Evolutionary conservation across 345 rosid genomes (phyloP).

Genomic region (Corchorus olitorius): DNA sequence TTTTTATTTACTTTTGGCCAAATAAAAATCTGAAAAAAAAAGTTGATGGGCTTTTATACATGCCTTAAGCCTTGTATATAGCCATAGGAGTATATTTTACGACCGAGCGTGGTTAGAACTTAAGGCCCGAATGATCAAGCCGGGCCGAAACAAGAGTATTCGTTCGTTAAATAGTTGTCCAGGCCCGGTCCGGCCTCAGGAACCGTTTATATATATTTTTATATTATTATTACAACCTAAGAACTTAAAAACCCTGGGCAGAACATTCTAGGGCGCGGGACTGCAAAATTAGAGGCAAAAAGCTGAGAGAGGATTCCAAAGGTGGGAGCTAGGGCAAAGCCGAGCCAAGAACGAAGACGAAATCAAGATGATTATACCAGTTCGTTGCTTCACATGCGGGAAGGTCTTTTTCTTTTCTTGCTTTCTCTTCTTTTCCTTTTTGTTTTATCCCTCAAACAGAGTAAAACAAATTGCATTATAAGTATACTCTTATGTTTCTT

Average conservation of each 20-base stretch:
- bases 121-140: no score
- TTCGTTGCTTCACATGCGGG: conserved; percentile 83
- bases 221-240: no score
- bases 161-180: no score
- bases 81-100: no score
- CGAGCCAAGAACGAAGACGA: not conserved
- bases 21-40: no score
- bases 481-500: not conserved
- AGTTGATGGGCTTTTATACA: no score
- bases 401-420: conserved; percentile 38
- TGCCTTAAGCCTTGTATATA: no score
- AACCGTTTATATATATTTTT: no score
- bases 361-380: conserved; percentile 68
- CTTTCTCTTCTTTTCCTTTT: not conserved
- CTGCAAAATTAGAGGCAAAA: not conserved
- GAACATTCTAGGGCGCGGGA: not conserved
- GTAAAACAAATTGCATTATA: not conserved
- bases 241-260: not conserved
- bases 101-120: no score
- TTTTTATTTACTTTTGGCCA: no score
- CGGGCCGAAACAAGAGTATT: no score
- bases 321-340: not conserved
- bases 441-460: not conserved
- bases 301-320: not conserved
- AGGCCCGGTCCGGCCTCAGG: not conserved